Evolutionary conservation across 2,329 filamentous ascomycete species (phyloP), one percentile per base, ranked within the genome.

Genomic region (Fusarium nematophilum): DNA sequence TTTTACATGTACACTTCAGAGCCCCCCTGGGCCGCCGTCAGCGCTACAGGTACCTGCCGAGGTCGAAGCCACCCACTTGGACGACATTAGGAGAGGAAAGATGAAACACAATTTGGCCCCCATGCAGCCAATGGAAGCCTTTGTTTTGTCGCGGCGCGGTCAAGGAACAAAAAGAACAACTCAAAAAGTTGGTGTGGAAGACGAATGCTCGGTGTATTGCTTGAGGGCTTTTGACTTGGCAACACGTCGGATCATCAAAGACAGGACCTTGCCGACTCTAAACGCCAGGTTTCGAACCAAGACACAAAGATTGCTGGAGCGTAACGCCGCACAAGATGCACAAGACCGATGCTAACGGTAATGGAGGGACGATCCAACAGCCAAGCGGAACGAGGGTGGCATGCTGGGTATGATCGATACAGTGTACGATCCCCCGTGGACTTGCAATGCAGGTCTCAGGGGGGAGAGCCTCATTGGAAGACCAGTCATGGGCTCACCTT

Each of bases 371-470:
- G 58, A 61, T 61, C 52, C 42, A 61, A 61, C 27, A 51, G 55
- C 47, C 40, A 52, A 36, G 27, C 39, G 38, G 45, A 17, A 43
- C 39, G 33, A 51, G 34, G 50, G 48, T 21, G 21, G 21, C 21
- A n/a, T 21, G 21, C 21, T 33, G 13, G 50, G 23, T 37, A 39
- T 55, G 61, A 49, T 42, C 40, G 25, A 37, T 51, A 51, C 46
- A 36, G 47, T 59, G 53, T 29, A 48, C 36, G 45, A 44, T 38
- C 42, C 45, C 38, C 29, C 21, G 17, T 55, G 29, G 49, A 34
- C 21, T 21, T 57, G 47, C 44, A 30, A 64, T 64, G 60, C 61
- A 46, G 38, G 61, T 64, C 64, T 64, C 61, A 64, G 60, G 60
- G 57, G 61, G 36, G 17, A 51, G 15, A 37, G 27, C n/a, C 53